phyloP scores from a whole-genome alignment of 2,329 filamentous ascomycete genomes.

The Cytospora piceicola region DNA sequence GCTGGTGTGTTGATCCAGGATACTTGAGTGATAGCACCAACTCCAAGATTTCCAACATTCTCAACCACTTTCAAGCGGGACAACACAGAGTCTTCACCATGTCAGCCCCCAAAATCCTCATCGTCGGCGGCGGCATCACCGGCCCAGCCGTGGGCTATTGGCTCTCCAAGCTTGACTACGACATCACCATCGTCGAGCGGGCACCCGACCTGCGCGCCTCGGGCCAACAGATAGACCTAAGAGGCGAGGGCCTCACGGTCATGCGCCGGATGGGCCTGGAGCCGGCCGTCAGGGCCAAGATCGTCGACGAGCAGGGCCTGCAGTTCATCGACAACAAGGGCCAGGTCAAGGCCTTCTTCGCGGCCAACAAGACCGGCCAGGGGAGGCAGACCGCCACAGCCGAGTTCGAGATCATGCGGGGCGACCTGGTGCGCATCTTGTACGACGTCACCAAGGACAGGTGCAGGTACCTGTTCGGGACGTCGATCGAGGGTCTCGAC shows the following conservation, averaged over 20 bases:
- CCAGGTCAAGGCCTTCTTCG: constrained; percentile 44
- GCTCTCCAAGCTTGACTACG: constrained; percentile 33
- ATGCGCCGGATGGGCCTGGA: constrained; percentile 36
- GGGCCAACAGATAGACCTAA: constrained; percentile 38
- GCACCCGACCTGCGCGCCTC: constrained; percentile 32
- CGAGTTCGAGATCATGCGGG: constrained; percentile 65
- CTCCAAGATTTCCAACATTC: neutral
- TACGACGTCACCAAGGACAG: constrained; percentile 44
- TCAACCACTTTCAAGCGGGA: too few species aligned
- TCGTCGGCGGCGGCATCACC: constrained; percentile 34
- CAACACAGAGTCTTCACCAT: neutral
- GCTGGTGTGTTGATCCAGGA: neutral
- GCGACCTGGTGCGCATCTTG: constrained; percentile 56
- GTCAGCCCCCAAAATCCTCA: constrained; percentile 24
- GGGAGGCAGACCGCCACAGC: constrained; percentile 52
- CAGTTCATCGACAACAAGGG: constrained; percentile 49
- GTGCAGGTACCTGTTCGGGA: constrained; percentile 38
- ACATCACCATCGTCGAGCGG: constrained; percentile 37
- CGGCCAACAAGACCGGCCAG: constrained; percentile 45
- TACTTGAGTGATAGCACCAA: neutral
- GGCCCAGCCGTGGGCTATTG: constrained; percentile 36
- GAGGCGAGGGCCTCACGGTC: constrained; percentile 33
- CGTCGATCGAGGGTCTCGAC: constrained; percentile 37
- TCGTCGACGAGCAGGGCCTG: constrained; percentile 42
- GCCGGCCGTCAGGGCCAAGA: constrained; percentile 27